phyloP scores from a whole-genome alignment of 1,284 basidiomycete species.

The Schizopora paradoxa region DNA sequence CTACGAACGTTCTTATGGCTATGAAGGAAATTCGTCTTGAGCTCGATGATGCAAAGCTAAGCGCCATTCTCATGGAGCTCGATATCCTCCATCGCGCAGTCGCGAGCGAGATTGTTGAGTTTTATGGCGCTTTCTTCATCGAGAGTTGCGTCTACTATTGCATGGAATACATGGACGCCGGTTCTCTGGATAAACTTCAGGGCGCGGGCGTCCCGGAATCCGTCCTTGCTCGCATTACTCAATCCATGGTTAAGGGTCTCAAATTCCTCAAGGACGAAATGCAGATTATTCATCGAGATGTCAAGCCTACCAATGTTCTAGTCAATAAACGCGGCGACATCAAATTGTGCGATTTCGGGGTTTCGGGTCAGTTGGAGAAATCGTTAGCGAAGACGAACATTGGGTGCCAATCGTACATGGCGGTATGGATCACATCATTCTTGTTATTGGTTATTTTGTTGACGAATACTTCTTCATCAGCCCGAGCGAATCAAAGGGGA shows the following conservation, averaged over 20 bases:
- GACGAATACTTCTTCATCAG: slow-evolving; percentile 32
- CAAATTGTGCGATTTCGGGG: slow-evolving; percentile 97
- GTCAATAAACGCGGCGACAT: slow-evolving; percentile 86
- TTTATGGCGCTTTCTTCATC: slow-evolving; percentile 98
- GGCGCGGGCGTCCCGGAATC: slow-evolving; percentile 72
- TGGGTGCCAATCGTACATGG: slow-evolving; percentile 99
- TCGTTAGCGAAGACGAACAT: slow-evolving; percentile 97
- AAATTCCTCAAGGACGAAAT: slow-evolving; percentile 95
- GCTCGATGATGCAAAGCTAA: slow-evolving; percentile 90
- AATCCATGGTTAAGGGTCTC: slow-evolving; percentile 83
- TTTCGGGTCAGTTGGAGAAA: slow-evolving; percentile 95
- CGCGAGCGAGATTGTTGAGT: slow-evolving; percentile 92
- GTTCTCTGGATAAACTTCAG: slow-evolving; percentile 85
- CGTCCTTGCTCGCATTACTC: slow-evolving; percentile 82
- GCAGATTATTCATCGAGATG: slow-evolving; percentile 96
- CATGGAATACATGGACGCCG: slow-evolving; percentile 99
- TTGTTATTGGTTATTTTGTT: slow-evolving; percentile 12
- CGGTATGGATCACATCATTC: slow-evolving; percentile 48
- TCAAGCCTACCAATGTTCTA: slow-evolving; percentile 97
- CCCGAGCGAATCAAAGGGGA: slow-evolving; percentile 96
- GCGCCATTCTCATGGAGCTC: slow-evolving; percentile 97
- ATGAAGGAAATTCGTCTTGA: slow-evolving; percentile 99
- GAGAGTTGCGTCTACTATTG: slow-evolving; percentile 99
- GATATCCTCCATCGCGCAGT: slow-evolving; percentile 94
- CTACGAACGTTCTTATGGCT: slow-evolving; percentile 94